phyloP scores from a whole-genome alignment of 208 protist species.

The Leishmania lainsoni region DNA sequence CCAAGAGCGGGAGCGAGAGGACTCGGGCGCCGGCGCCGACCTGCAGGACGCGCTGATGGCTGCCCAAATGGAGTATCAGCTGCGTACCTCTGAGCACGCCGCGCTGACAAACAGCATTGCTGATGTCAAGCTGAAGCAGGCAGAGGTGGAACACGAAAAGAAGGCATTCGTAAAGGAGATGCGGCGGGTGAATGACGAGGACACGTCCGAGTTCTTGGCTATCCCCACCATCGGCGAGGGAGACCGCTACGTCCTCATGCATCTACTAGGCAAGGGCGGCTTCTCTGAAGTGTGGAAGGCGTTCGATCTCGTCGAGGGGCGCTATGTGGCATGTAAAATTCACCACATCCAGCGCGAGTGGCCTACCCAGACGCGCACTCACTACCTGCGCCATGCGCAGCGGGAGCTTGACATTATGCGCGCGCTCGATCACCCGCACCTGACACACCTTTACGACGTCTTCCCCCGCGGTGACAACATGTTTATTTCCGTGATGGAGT shows the following conservation, averaged over 20 bases:
- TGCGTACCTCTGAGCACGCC: constrained; percentile 54
- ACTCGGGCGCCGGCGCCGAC: constrained; percentile 41
- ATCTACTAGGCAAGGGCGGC: constrained; percentile 94
- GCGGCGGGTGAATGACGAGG: constrained; percentile 77
- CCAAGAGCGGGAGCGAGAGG: constrained; percentile 58
- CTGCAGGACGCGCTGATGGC: constrained; percentile 49
- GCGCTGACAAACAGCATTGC: constrained; percentile 49
- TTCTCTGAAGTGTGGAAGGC: constrained; percentile 96
- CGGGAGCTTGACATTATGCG: constrained; percentile 95
- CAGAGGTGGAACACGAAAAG: constrained; percentile 66
- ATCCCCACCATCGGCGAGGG: constrained; percentile 51
- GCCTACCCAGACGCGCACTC: constrained; percentile 80
- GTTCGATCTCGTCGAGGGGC: constrained; percentile 84
- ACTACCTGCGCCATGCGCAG: constrained; percentile 93
- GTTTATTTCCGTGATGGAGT: constrained; percentile 96
- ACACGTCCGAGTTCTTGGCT: constrained; percentile 67
- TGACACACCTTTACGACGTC: constrained; percentile 87
- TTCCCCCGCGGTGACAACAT: constrained; percentile 76
- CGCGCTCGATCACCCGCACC: constrained; percentile 79
- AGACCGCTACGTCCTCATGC: constrained; percentile 87
- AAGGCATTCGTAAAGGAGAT: constrained; percentile 85
- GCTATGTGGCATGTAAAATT: constrained; percentile 96
- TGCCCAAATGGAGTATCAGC: constrained; percentile 53
- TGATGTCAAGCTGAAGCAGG: constrained; percentile 41
- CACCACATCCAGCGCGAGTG: constrained; percentile 92